These are phyloP conservation scores for Senna tora DNA, from an alignment of 306 rosid genomes.

Conservation along the genomic window DNA sequence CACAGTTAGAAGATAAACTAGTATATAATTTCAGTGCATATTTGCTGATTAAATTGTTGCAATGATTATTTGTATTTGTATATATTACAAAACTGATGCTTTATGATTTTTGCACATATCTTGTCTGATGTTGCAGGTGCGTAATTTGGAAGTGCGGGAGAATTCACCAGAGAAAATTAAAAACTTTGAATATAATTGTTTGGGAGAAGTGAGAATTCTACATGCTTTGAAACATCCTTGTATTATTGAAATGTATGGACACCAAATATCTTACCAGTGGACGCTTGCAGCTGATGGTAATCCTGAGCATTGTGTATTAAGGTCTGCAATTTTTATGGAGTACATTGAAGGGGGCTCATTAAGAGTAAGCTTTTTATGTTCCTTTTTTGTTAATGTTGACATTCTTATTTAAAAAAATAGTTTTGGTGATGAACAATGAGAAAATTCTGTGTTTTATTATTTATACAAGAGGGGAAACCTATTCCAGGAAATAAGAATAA, in stretches of 20 bases:
- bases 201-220: conserved; percentile 94
- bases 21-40: too few species aligned
- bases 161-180: conserved; percentile 61
- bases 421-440: too few species aligned
- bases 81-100: neutral
- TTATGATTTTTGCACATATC: conserved; percentile 23
- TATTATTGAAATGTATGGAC: conserved; percentile 93
- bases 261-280: conserved; percentile 84
- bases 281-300: conserved; percentile 68
- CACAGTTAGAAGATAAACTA: too few species aligned
- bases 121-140: conserved; percentile 65
- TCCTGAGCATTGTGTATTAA: conserved; percentile 60
- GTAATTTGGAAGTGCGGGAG: conserved; percentile 60
- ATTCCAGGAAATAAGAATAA: too few species aligned
- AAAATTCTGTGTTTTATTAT: too few species aligned
- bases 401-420: neutral
- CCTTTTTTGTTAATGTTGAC: conserved; percentile 17
- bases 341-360: conserved; percentile 83
- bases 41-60: conserved; percentile 3
- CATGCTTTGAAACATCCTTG: conserved; percentile 82
- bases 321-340: conserved; percentile 86
- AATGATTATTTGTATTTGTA: conserved; percentile 25
- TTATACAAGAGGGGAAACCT: too few species aligned
- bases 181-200: conserved; percentile 75
- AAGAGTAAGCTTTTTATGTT: conserved; percentile 55